phyloP scores from a whole-genome alignment of 208 protist species.

The Angomonas ambiguus region DNA sequence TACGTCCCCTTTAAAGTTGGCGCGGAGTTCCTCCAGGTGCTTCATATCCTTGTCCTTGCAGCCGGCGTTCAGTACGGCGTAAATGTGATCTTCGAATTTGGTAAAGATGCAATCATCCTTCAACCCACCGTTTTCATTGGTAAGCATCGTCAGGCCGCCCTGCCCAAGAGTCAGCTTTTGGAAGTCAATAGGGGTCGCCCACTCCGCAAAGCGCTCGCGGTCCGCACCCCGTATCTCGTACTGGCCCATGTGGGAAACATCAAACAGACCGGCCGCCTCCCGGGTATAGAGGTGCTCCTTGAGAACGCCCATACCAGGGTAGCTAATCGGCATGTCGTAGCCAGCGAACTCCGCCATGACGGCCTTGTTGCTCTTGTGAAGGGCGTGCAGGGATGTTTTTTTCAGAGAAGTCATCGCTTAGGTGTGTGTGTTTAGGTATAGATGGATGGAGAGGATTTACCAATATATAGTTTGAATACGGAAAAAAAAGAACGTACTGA shows the following conservation, averaged over 20 bases:
- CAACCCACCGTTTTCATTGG: slow-evolving; percentile 92
- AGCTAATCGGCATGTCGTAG: slow-evolving; percentile 96
- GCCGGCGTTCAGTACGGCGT: slow-evolving; percentile 96
- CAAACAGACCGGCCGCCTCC: slow-evolving; percentile 89
- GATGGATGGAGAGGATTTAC: neutral
- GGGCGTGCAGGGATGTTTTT: slow-evolving; percentile 78
- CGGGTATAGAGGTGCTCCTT: slow-evolving; percentile 91
- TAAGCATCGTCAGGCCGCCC: slow-evolving; percentile 86
- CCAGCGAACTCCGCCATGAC: slow-evolving; percentile 95
- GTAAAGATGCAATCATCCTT: slow-evolving; percentile 96
- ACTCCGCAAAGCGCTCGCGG: slow-evolving; percentile 91
- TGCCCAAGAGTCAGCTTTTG: slow-evolving; percentile 25
- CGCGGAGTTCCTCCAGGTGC: slow-evolving; percentile 51
- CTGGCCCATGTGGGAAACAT: slow-evolving; percentile 97
- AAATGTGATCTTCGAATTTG: slow-evolving; percentile 83
- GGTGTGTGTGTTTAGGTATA: neutral
- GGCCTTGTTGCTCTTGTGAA: slow-evolving; percentile 81
- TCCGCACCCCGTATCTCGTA: slow-evolving; percentile 88
- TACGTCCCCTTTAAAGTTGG: slow-evolving; percentile 79
- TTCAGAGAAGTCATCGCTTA: slow-evolving; percentile 37
- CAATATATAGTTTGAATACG: slow-evolving; percentile 4
- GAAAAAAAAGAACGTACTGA: slow-evolving; percentile 6
- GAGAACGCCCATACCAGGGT: slow-evolving; percentile 74
- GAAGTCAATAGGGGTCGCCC: slow-evolving; percentile 84
- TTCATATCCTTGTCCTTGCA: slow-evolving; percentile 94